These are phyloP conservation scores for Cyberlindnera veronae DNA, from an alignment of 805 yeast genomes.

Conservation along the genomic window DNA sequence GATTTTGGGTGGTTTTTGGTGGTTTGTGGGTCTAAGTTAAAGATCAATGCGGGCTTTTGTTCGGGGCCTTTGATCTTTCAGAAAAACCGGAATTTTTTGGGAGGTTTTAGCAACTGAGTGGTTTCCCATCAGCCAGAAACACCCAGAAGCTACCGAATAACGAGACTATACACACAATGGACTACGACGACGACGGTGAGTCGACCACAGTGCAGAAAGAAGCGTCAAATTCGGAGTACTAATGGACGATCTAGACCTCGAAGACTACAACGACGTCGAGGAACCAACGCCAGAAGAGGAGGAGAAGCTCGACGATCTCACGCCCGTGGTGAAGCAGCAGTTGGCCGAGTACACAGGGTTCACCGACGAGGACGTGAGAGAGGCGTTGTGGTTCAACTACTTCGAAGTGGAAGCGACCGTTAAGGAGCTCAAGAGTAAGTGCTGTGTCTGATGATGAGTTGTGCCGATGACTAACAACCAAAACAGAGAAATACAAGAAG, in stretches of 20 bases:
- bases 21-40: not conserved
- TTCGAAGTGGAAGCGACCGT: conserved; percentile 51
- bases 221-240: not conserved
- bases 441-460: not conserved
- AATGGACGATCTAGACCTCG: conserved; percentile 12
- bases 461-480: conserved; percentile 3
- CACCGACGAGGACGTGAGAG: conserved; percentile 50
- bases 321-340: conserved; percentile 41
- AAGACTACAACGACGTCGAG: conserved; percentile 29
- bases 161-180: conserved; percentile 1
- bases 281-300: conserved; percentile 39
- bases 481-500: conserved; percentile 23
- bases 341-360: conserved; percentile 38
- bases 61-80: too few species aligned
- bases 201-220: not conserved
- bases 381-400: conserved; percentile 56
- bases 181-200: conserved; percentile 28
- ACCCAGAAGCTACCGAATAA: too few species aligned
- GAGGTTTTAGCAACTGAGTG: too few species aligned
- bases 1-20: not conserved
- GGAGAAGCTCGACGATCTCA: conserved; percentile 36
- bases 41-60: not conserved
- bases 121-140: too few species aligned
- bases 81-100: too few species aligned
- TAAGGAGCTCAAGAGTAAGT: conserved; percentile 38